A percentile compares a stretch with the other conserved stretches of the same genome.
Conservation (phyloP, 2,329 filamentous ascomycete species). For the Curvularia spicifera region DNA sequence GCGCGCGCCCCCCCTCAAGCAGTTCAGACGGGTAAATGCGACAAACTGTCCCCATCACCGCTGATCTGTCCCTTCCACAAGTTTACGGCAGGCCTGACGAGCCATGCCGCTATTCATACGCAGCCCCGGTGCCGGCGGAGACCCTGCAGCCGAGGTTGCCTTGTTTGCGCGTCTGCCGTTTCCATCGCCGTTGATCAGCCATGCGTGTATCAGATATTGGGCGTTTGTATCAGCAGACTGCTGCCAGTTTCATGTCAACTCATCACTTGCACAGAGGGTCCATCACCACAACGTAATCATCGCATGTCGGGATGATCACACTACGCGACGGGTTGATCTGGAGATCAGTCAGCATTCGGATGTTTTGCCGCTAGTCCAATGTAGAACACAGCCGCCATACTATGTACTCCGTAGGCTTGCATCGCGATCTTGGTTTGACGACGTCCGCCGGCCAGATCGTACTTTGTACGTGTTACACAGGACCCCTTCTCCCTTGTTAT, state of each 20-base stretch:
- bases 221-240: constrained; percentile 44
- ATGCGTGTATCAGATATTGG: constrained; percentile 42
- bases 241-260: constrained; percentile 46
- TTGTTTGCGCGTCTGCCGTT: constrained; percentile 9
- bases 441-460: too few species aligned
- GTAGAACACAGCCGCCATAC: background rate
- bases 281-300: constrained; percentile 17
- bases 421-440: background rate
- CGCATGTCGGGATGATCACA: constrained; percentile 22
- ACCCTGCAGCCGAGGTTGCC: constrained; percentile 6
- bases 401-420: background rate
- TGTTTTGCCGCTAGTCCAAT: constrained; percentile 4
- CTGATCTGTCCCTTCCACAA: constrained; percentile 1
- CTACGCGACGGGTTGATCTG: constrained; percentile 22
- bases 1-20: background rate
- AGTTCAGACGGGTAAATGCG: constrained; percentile 9
- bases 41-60: constrained; percentile 4
- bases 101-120: constrained; percentile 2
- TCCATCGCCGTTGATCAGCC: constrained; percentile 33
- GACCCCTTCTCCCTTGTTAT: background rate
- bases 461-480: background rate
- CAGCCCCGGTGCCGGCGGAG: background rate
- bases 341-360: constrained; percentile 7
- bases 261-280: constrained; percentile 30
- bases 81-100: constrained; percentile 15